Evolutionary conservation across 1,139 yeast species (phyloP), one percentile per base, ranked within the genome.

Genomic region (Yamadazyma atmosphaerica): DNA sequence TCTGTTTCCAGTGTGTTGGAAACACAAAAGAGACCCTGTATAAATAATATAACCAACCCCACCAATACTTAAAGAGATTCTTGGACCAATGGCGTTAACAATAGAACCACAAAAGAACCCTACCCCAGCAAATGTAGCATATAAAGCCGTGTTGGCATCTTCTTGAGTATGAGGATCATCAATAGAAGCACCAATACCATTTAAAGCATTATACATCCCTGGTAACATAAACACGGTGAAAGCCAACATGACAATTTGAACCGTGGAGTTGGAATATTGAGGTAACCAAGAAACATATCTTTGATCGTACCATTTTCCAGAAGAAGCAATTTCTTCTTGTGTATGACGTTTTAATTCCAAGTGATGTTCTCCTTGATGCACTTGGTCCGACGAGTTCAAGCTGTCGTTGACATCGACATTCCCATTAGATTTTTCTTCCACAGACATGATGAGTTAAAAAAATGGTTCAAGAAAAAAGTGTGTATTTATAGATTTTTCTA

Each of bases 41-140:
- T 79, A 80, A 40, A 80, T 44, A 33, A 77, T 72, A 54, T 80
- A 80, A 32, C 84, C 83, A 34, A 68, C 48, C 38, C 81, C 80
- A 37, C 85, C 84, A 45, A 77, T 55, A 43, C 72, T 61, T 33
- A 80, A 62, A 42, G 78, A 65, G 35, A 63, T 61, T 44, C 70
- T 63, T 23, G 73, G 65, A 40, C 85, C 85, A 32, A 79, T 54
- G 13, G 61, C 52, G 61, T 80, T 79, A 56, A 78, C 72, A 41
- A 79, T 67, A 40, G 82, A 71, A 49, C 86, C 86, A 22, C 79
- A 76, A 46, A 80, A 72, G 60, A 80, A 76, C 35, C 84, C 85
- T 40, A 78, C 54, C 17, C 77, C 68, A 14, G 81, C 80, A 51
- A 79, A 79, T 1, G 79, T 72, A 22, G 77, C 66, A 54, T 80